These are phyloP conservation scores for Candida manassasensis DNA, from an alignment of 805 yeast species.

Conservation along the genomic window DNA sequence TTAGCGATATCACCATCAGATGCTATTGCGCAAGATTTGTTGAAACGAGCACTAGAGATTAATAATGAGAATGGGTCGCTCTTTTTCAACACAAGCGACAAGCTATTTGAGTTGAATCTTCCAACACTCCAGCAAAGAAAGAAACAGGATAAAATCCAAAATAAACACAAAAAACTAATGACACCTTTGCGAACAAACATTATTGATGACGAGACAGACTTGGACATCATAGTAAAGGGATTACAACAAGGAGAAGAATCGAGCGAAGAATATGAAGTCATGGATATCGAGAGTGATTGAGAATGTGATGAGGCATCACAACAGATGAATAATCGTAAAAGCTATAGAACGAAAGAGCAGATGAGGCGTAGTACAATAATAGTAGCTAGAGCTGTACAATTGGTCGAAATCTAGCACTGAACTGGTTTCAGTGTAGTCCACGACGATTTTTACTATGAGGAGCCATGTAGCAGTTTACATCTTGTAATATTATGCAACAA, in stretches of 20 bases:
- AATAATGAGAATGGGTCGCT: slow-evolving; percentile 30
- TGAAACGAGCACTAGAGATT: slow-evolving; percentile 71
- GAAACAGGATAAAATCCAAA: slow-evolving; percentile 1
- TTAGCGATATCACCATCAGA: slow-evolving; percentile 75
- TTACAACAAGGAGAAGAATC: slow-evolving; percentile 43
- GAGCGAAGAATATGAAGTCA: slow-evolving; percentile 44
- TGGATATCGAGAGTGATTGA: slow-evolving; percentile 59
- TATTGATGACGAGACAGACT: slow-evolving; percentile 13
- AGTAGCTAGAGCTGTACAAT: too few species aligned
- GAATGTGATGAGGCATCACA: too few species aligned
- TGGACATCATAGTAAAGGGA: slow-evolving; percentile 34
- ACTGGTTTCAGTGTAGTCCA: too few species aligned
- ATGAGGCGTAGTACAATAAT: too few species aligned
- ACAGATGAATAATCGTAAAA: too few species aligned
- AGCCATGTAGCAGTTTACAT: too few species aligned
- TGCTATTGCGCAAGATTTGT: slow-evolving; percentile 76
- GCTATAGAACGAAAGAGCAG: too few species aligned
- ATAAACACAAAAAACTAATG: slow-evolving; percentile 12
- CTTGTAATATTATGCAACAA: too few species aligned
- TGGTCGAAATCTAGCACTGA: too few species aligned
- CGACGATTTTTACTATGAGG: too few species aligned
- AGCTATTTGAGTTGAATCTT: slow-evolving; percentile 10
- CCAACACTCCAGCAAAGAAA: slow-evolving; percentile 4
- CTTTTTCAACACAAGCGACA: slow-evolving; percentile 23
- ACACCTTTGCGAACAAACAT: slow-evolving; percentile 17